Percentiles rank a stretch among this genome's conserved stretches.
Evolutionary conservation across 164 flowering plant species (phyloP).

Genomic region (Macadamia tetraphylla): DNA sequence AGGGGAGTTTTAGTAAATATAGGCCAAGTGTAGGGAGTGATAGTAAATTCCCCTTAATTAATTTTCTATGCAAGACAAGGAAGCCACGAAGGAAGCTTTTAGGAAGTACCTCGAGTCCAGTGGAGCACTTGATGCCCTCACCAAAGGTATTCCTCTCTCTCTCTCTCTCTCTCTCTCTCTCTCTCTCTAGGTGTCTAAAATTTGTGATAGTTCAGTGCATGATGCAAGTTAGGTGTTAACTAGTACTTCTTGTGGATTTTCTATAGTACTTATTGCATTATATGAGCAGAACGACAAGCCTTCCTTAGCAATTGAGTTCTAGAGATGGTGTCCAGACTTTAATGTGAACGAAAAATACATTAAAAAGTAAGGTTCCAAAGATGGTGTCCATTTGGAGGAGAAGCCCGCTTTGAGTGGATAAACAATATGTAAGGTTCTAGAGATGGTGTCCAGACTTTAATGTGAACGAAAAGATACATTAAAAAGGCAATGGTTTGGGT

Average conservation of each 20-base stretch:
- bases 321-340: too few species aligned
- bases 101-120: conserved; percentile 87
- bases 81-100: conserved; percentile 92
- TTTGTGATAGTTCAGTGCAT: conserved; percentile 3
- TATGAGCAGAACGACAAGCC: conserved; percentile 49
- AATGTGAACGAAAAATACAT: too few species aligned
- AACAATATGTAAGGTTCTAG: too few species aligned
- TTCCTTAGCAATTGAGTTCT: too few species aligned
- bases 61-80: conserved; percentile 67
- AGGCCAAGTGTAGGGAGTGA: too few species aligned
- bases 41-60: background rate
- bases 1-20: too few species aligned
- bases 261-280: conserved; percentile 77
- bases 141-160: conserved; percentile 53
- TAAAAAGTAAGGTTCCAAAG: too few species aligned
- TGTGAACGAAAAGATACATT: too few species aligned
- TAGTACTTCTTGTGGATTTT: conserved; percentile 3
- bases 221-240: background rate
- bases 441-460: too few species aligned
- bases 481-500: too few species aligned
- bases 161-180: background rate
- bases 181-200: background rate
- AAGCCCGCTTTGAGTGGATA: too few species aligned
- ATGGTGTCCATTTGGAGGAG: too few species aligned
- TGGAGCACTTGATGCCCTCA: conserved; percentile 92